Evolutionary conservation across 2,329 filamentous ascomycete genomes (phyloP).

Genomic region (Macrophomina tecta): DNA sequence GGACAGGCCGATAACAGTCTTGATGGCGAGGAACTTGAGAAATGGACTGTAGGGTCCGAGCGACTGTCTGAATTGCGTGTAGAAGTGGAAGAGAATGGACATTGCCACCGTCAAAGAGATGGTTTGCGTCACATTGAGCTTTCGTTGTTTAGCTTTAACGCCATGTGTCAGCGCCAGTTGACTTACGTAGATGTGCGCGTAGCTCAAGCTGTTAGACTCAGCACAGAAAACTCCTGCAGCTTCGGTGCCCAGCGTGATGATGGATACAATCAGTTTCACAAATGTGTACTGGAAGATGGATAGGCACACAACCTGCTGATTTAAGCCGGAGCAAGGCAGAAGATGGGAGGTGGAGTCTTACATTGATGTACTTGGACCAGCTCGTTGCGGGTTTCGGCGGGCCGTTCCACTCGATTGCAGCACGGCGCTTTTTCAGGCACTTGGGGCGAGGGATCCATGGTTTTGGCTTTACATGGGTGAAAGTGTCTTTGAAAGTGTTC

Average conservation of each 20-base stretch:
- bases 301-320: not conserved
- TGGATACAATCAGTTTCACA: not conserved
- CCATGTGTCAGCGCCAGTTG: not conserved
- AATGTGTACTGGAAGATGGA: not conserved
- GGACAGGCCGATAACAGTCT: not conserved
- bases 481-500: not conserved
- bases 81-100: not conserved
- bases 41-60: not conserved
- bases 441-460: not conserved
- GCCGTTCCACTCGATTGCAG: not conserved
- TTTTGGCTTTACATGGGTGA: not conserved
- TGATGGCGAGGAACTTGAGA: constrained; percentile 5
- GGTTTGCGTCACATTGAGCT: not conserved
- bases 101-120: constrained; percentile 2
- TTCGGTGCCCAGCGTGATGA: not conserved
- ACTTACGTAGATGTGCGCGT: not conserved
- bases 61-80: not conserved
- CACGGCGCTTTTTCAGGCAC: not conserved
- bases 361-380: not conserved
- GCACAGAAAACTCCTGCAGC: not conserved
- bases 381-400: not conserved
- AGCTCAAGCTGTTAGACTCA: not conserved
- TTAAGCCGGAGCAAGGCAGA: not conserved
- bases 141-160: not conserved
- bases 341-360: not conserved